Percentiles rank a stretch among this genome's conserved stretches.
Conservation (phyloP, 495 filamentous ascomycete genomes). For the Tuber magnatum region DNA sequence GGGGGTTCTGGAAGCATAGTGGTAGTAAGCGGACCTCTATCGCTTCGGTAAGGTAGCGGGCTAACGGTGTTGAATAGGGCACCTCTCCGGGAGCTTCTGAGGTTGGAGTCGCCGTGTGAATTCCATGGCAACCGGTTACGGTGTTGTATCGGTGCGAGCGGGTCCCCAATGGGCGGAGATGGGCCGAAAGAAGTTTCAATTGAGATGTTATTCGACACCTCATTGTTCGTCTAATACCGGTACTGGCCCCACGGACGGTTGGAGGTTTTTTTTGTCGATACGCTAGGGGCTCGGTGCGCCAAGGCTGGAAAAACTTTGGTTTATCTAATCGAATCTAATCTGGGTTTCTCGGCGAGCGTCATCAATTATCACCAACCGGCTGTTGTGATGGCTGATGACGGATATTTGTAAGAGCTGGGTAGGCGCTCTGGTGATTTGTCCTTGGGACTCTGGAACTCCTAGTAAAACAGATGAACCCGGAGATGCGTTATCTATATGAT, state of each 20-base stretch:
- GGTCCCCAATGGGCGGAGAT: neutral
- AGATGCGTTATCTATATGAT: neutral
- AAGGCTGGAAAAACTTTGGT: neutral
- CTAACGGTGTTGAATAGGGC: slow-evolving; percentile 79
- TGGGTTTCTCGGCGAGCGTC: no score
- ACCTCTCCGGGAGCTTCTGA: neutral
- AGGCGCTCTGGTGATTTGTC: no score
- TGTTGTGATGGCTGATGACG: neutral
- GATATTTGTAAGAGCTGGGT: neutral
- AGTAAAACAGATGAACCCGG: neutral
- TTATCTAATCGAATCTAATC: slow-evolving; percentile 3
- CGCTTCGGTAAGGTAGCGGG: slow-evolving; percentile 71
- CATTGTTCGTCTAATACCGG: neutral
- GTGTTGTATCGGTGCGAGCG: neutral
- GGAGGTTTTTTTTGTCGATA: neutral
- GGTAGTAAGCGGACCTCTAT: slow-evolving; percentile 56
- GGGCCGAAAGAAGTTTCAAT: neutral
- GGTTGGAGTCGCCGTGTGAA: neutral
- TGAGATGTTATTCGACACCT: neutral
- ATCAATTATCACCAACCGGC: neutral
- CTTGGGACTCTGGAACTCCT: neutral
- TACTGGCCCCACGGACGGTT: neutral
- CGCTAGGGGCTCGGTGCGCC: neutral
- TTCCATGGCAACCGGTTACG: neutral
- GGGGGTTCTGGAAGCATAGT: neutral